Percentiles rank a stretch among this genome's conserved stretches.
phyloP scores from a whole-genome alignment of 108 stramenopile species.

The Cyclostephanos tholiformis region DNA sequence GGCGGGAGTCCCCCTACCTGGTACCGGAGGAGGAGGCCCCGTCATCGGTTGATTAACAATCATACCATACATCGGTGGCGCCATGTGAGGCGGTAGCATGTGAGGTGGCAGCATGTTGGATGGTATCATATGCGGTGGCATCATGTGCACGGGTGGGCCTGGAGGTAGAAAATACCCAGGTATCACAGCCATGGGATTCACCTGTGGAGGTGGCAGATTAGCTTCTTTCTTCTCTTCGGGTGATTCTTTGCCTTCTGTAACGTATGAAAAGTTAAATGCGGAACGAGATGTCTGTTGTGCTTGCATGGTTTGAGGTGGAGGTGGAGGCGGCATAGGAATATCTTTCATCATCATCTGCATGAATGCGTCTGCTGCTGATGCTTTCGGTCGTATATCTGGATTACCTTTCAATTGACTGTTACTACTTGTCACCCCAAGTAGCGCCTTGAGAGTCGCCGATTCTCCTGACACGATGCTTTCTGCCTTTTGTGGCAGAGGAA shows the following conservation, averaged over 20 bases:
- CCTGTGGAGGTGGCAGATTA: slow-evolving; percentile 18
- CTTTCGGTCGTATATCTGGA: slow-evolving; percentile 22
- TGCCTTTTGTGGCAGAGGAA: slow-evolving; percentile 12
- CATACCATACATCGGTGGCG: slow-evolving; percentile 24
- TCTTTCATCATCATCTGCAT: slow-evolving; percentile 60
- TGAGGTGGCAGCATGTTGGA: slow-evolving; percentile 19
- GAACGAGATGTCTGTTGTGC: slow-evolving; percentile 25
- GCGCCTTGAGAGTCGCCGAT: slow-evolving; percentile 59
- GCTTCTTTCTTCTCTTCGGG: slow-evolving; percentile 11
- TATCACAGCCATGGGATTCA: slow-evolving; percentile 28
- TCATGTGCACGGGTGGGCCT: slow-evolving; percentile 23
- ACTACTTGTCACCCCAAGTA: slow-evolving; percentile 57
- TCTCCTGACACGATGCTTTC: slow-evolving; percentile 21
- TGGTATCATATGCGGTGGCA: slow-evolving; percentile 34
- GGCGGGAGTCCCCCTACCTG: neutral
- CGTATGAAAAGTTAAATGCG: slow-evolving; percentile 83
- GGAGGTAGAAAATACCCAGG: slow-evolving; percentile 11
- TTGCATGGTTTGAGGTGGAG: slow-evolving; percentile 15
- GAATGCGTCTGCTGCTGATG: slow-evolving; percentile 70
- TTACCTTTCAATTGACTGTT: slow-evolving; percentile 8
- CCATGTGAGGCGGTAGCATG: slow-evolving; percentile 27
- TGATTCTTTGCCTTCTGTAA: slow-evolving; percentile 73
- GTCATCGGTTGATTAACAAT: slow-evolving; percentile 20
- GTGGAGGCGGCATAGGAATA: slow-evolving; percentile 14
- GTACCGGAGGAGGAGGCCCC: slow-evolving; percentile 14